Base-by-base conservation (phyloP, 225 moss, liverwort and hornwort genomes). In the Marchantia paleacea region DNA sequence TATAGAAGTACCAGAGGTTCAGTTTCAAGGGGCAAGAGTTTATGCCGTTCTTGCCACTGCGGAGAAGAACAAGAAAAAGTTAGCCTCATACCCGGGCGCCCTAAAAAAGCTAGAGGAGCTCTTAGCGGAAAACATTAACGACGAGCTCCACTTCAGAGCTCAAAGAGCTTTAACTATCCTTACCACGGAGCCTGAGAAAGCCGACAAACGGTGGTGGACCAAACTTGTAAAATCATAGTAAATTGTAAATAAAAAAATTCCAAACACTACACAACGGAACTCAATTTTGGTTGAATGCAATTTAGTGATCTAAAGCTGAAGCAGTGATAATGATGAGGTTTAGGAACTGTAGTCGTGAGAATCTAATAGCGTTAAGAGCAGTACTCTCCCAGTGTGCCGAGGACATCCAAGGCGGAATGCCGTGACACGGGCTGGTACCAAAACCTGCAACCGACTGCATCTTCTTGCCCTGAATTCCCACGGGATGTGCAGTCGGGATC, bases 91-190 rank as follows among this genome's bases (percentile, higher is more conserved):
- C 55, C 79, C 79, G n/a, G 69, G 69, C 19, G 79, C 79, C 54
- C 69, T 79, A 18, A 55, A 71, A 55, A 79, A 69, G 69, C 69
- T 79, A 24, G 68, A 69, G 79, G 69, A 79, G 54, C 50, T 79
- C 5, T 70, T 79, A 52, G 79, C 79, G 19, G 79, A 79, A 66
- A 78, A 78, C 51, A 78, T 78, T 50, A 78, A 78, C 66, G 78
- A 78, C 25, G 78, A 78, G 78, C 78, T 78, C 16, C 78, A 78
- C 50, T 78, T 78, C 47, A 78, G 78, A 67, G 78, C 78, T 8
- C 78, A 78, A 62, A 78, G 78, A 19, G 78, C 78, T 18, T 65
- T 78, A 25, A 78, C 3, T 53, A 78, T 78, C 50, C 64, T 64
- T 13, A 64, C 78, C 7, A 78, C 64, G 12, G 78, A 78, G 49